Conservation (phyloP, 345 rosid species). For the Cardiospermum halicacabum region DNA sequence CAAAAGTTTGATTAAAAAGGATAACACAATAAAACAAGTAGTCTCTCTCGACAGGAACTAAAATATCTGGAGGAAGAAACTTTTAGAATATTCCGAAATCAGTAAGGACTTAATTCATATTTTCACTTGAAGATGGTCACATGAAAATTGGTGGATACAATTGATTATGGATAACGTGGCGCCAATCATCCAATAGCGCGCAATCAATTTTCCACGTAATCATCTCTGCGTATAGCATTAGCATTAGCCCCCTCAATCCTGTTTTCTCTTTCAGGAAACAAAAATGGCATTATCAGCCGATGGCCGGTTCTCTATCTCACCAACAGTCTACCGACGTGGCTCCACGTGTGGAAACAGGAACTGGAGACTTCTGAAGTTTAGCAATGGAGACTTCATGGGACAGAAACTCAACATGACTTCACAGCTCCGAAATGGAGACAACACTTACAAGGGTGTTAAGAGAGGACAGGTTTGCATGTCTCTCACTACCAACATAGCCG, state of each 20-base stretch:
- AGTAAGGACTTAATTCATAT: conserved; percentile 16
- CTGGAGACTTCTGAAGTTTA: conserved; percentile 35
- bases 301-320: conserved; percentile 54
- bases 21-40: too few relatives aligned
- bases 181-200: conserved; percentile 35
- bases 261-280: conserved; percentile 12
- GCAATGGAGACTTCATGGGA: conserved; percentile 78
- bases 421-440: conserved; percentile 12
- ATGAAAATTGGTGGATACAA: conserved; percentile 52
- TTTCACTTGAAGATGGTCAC: not conserved
- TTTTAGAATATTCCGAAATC: conserved; percentile 22
- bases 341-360: conserved; percentile 25
- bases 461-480: conserved; percentile 43
- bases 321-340: conserved; percentile 38
- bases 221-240: too few relatives aligned
- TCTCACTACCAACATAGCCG: conserved; percentile 35
- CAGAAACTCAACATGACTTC: conserved; percentile 41
- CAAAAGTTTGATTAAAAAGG: too few relatives aligned
- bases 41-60: not conserved
- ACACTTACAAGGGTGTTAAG: conserved; percentile 12
- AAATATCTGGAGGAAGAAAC: conserved; percentile 12
- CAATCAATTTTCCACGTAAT: conserved; percentile 29
- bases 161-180: conserved; percentile 70
- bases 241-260: too few relatives aligned
- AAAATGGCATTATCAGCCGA: conserved; percentile 60